phyloP scores from a whole-genome alignment of 805 yeast genomes.

The Pichia phayaonensis region DNA sequence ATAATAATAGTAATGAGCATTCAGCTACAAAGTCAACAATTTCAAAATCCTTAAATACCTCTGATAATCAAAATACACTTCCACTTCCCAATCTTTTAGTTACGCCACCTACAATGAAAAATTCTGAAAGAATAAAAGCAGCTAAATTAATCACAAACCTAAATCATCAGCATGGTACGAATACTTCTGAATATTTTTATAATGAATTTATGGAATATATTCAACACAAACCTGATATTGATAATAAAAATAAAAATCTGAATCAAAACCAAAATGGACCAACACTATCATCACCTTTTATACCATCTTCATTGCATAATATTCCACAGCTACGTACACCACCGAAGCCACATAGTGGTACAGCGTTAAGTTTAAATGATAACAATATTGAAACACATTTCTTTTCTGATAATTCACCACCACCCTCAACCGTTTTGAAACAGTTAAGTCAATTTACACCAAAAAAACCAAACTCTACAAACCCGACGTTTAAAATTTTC shows the following conservation, averaged over 20 bases:
- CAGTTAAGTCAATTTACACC: not conserved
- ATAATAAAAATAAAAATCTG: not conserved
- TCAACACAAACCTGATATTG: not conserved
- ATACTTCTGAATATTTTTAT: constrained; percentile 1
- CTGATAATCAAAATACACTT: not conserved
- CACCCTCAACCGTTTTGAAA: not conserved
- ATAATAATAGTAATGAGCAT: not conserved
- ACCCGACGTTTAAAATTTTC: not conserved
- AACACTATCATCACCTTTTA: not conserved
- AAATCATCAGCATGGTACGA: not conserved
- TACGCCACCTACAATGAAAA: constrained; percentile 4
- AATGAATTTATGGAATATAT: constrained; percentile 5
- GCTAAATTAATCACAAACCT: not conserved
- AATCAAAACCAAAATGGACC: not conserved
- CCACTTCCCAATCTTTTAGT: not conserved
- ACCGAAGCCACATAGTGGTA: not conserved
- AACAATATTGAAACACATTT: not conserved
- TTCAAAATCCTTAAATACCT: not conserved
- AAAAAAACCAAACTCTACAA: not conserved
- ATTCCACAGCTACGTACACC: not conserved
- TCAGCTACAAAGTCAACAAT: not conserved
- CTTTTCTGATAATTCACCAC: not conserved
- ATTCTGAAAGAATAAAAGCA: not conserved
- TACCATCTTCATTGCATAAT: not conserved
- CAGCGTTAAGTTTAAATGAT: not conserved